These are phyloP conservation scores for Fusarium bactridioides DNA, from an alignment of 2,329 filamentous ascomycete genomes.

Conservation along the genomic window DNA sequence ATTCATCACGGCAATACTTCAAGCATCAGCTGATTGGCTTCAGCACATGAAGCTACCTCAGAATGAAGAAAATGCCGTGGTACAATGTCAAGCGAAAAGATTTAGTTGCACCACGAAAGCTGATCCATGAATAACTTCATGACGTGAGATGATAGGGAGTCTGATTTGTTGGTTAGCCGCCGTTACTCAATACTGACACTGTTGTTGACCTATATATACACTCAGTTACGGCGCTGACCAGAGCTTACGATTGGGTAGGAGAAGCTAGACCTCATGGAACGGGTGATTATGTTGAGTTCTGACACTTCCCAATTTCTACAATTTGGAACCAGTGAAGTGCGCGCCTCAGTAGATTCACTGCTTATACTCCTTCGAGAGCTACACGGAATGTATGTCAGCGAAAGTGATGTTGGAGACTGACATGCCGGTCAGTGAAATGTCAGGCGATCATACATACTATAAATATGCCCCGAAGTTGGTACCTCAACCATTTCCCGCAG, in stretches of 20 bases:
- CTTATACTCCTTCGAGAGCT: rapidly evolving
- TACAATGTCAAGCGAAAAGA: background rate
- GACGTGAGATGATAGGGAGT: too few relatives aligned
- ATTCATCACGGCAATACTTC: background rate
- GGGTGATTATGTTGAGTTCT: background rate
- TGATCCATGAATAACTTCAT: rapidly evolving
- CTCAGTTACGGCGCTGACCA: background rate
- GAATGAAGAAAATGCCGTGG: rapidly evolving
- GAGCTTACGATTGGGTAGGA: rapidly evolving
- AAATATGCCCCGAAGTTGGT: rapidly evolving
- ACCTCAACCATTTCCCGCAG: background rate
- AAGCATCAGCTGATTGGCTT: background rate
- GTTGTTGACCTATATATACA: too few relatives aligned
- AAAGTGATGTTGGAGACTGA: rapidly evolving
- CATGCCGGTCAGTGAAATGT: rapidly evolving
- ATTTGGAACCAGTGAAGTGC: background rate
- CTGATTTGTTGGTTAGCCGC: rapidly evolving
- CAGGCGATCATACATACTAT: background rate
- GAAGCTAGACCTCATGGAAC: rapidly evolving
- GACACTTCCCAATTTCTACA: too few relatives aligned
- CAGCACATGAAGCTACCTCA: rapidly evolving
- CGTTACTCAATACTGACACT: rapidly evolving
- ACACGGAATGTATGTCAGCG: rapidly evolving
- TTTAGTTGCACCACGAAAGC: rapidly evolving
- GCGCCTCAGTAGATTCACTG: background rate